Percentiles rank a stretch among this genome's conserved stretches.
phyloP scores from a whole-genome alignment of 2,329 filamentous ascomycete genomes.

The Alternaria dauci region DNA sequence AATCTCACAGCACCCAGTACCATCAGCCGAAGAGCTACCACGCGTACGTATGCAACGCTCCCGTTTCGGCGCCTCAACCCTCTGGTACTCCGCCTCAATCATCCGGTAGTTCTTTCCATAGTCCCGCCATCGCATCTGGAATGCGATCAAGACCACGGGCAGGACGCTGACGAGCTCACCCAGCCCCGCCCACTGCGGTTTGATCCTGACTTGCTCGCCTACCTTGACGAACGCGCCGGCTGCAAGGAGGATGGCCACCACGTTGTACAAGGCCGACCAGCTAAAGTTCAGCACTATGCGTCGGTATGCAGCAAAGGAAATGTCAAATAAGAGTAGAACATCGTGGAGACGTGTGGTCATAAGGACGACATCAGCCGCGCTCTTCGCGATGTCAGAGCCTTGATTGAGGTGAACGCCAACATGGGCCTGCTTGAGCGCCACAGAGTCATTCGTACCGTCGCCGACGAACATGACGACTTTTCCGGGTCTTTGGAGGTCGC shows the following conservation, averaged over 20 bases:
- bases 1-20: constrained; percentile 10
- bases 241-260: constrained; percentile 71
- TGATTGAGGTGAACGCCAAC: constrained; percentile 75
- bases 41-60: background rate
- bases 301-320: constrained; percentile 55
- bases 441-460: constrained; percentile 82
- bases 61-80: constrained; percentile 11
- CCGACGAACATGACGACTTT: constrained; percentile 72
- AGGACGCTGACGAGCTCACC: constrained; percentile 78
- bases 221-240: constrained; percentile 62
- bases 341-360: constrained; percentile 65
- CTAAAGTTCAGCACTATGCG: constrained; percentile 69
- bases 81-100: constrained; percentile 26
- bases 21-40: constrained; percentile 5
- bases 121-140: constrained; percentile 55
- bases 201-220: constrained; percentile 57
- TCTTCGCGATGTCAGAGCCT: constrained; percentile 67
- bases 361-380: constrained; percentile 74
- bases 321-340: constrained; percentile 66
- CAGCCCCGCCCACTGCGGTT: constrained; percentile 71
- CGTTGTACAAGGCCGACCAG: constrained; percentile 76
- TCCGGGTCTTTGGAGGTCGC: constrained; percentile 32
- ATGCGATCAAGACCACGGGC: constrained; percentile 70
- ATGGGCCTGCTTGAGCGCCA: constrained; percentile 73
- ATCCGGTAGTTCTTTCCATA: constrained; percentile 34